Evolutionary conservation across 805 yeast species (phyloP).

Genomic region (Candida suzukii): DNA sequence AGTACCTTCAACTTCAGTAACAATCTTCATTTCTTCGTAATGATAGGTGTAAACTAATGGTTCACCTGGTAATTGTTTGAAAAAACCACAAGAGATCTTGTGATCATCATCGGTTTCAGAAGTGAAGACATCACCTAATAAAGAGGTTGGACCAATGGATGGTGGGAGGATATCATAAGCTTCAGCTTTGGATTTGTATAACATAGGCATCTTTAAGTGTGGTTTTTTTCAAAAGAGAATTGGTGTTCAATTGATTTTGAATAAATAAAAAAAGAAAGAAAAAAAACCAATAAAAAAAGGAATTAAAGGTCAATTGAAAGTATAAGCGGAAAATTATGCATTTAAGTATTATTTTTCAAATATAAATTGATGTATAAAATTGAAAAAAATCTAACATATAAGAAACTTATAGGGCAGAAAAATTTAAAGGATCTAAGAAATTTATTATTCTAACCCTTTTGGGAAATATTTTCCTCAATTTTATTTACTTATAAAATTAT

Average conservation of each 20-base stretch:
- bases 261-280: not conserved
- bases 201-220: constrained; percentile 43
- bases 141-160: constrained; percentile 53
- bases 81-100: constrained; percentile 62
- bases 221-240: not conserved
- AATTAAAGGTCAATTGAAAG: no score
- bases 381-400: no score
- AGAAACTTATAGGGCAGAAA: no score
- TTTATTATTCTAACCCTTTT: not conserved
- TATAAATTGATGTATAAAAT: no score
- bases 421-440: no score
- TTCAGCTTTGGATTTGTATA: constrained; percentile 43
- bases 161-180: constrained; percentile 52
- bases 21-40: constrained; percentile 63
- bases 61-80: constrained; percentile 57
- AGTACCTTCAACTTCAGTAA: constrained; percentile 58
- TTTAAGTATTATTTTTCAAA: no score
- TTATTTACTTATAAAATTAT: no score
- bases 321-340: no score
- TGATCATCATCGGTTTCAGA: constrained; percentile 49
- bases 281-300: not conserved
- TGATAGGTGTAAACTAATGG: constrained; percentile 55
- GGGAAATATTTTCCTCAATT: not conserved
- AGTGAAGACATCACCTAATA: constrained; percentile 54
- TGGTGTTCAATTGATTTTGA: no score